A percentile compares a stretch with the other conserved stretches of the same genome.
Conservation (phyloP, 352 stramenopile genomes). For the Halophytophthora polymorphica region DNA sequence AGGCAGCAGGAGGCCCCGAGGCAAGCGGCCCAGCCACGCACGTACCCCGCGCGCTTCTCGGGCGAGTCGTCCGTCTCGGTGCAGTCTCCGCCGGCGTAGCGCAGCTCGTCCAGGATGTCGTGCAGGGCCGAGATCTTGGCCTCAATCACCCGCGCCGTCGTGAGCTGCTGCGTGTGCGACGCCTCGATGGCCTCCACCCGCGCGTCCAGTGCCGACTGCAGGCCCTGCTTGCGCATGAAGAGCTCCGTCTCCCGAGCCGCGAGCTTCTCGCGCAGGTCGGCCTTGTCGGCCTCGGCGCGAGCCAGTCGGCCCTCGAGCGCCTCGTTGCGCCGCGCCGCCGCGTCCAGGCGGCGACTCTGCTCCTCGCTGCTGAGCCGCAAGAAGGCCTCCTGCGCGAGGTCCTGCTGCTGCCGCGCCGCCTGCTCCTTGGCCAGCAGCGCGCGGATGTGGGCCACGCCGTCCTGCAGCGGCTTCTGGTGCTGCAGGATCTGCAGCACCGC, state of each 20-base stretch:
- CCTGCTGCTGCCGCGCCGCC: slow-evolving; percentile 21
- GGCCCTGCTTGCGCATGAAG: slow-evolving; percentile 28
- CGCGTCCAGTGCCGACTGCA: slow-evolving; percentile 20
- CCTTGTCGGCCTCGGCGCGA: slow-evolving; percentile 27
- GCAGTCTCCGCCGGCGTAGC: slow-evolving; percentile 37
- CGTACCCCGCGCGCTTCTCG: slow-evolving; percentile 46
- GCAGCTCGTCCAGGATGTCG: slow-evolving; percentile 60
- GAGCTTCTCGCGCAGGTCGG: slow-evolving; percentile 37
- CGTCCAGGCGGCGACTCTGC: slow-evolving; percentile 32
- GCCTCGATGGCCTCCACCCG: slow-evolving; percentile 39
- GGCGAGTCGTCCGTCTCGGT: slow-evolving; percentile 57
- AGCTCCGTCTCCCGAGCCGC: slow-evolving; percentile 45
- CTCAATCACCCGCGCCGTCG: slow-evolving; percentile 41
- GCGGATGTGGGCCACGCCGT: slow-evolving; percentile 29
- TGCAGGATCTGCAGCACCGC: slow-evolving; percentile 33
- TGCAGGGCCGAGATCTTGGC: slow-evolving; percentile 54
- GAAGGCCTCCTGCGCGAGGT: slow-evolving; percentile 18
- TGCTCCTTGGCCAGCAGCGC: slow-evolving; percentile 30
- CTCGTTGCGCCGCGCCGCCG: slow-evolving; percentile 23
- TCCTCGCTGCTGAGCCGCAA: slow-evolving; percentile 26
- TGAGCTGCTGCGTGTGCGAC: slow-evolving; percentile 23
- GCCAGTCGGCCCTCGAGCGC: slow-evolving; percentile 28
- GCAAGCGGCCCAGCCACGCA: slow-evolving; percentile 6
- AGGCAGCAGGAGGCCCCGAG: too few relatives aligned
- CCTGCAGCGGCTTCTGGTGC: slow-evolving; percentile 29